These are phyloP conservation scores for Sedum album DNA, from an alignment of 164 flowering plant genomes.

Conservation along the genomic window DNA sequence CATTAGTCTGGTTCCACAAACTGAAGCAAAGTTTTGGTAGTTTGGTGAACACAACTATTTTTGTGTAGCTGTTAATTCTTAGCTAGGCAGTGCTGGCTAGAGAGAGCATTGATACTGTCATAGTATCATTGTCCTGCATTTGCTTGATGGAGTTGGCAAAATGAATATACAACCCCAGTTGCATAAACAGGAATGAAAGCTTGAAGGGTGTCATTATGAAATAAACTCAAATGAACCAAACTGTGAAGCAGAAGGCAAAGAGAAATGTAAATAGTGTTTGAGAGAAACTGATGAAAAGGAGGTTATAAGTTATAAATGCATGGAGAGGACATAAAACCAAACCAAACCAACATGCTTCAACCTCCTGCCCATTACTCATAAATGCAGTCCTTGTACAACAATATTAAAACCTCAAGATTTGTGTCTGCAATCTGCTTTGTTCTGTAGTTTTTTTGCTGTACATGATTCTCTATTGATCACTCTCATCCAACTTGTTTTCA, in stretches of 20 bases:
- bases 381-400: not conserved
- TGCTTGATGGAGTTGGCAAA: slow-evolving; percentile 1
- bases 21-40: not conserved
- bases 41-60: not conserved
- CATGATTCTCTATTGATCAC: not conserved
- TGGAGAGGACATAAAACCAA: not conserved
- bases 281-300: not conserved
- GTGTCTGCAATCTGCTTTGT: not conserved
- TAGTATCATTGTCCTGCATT: not conserved
- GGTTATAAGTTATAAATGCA: not conserved
- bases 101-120: no score
- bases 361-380: slow-evolving; percentile 7
- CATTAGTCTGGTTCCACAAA: not conserved
- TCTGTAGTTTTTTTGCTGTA: slow-evolving; percentile 3
- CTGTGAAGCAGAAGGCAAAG: not conserved
- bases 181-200: no score
- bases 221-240: not conserved
- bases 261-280: not conserved
- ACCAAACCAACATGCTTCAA: slow-evolving; percentile 7
- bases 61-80: not conserved
- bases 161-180: not conserved
- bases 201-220: no score
- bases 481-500: not conserved
- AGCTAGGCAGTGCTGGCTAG: not conserved
- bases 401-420: slow-evolving; percentile 2